phyloP scores from a whole-genome alignment of 139 green algal genomes.

The Chlorella sp. region DNA sequence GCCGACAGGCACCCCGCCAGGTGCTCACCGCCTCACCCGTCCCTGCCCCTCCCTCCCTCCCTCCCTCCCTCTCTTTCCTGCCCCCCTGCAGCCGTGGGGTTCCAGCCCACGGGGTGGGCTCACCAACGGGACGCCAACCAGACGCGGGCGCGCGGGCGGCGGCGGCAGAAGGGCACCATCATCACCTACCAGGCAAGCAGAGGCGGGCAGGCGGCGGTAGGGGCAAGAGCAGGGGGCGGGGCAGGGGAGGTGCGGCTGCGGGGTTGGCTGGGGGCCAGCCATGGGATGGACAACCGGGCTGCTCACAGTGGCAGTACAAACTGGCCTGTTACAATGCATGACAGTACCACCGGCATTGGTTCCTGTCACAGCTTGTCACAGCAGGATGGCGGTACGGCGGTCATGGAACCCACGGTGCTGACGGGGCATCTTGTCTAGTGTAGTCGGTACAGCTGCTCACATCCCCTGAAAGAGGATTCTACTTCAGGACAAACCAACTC shows the following conservation, averaged over 20 bases:
- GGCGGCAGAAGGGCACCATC: slow-evolving; percentile 68
- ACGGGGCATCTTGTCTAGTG: no score
- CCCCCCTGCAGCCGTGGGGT: slow-evolving; percentile 61
- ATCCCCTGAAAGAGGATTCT: no score
- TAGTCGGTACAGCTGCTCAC: no score
- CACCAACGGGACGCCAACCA: slow-evolving; percentile 51
- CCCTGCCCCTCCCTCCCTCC: background rate
- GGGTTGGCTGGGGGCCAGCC: background rate
- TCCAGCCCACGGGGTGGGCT: slow-evolving; percentile 88
- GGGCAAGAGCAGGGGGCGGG: no score
- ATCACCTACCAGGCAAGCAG: slow-evolving; percentile 82
- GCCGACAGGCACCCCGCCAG: background rate
- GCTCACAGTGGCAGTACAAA: background rate
- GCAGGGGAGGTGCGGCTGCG: background rate
- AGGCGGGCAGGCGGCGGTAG: background rate
- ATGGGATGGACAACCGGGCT: background rate
- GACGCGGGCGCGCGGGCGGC: slow-evolving; percentile 41
- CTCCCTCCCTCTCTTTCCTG: background rate
- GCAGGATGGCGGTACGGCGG: no score
- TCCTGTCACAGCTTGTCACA: no score
- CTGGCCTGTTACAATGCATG: no score
- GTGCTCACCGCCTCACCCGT: background rate
- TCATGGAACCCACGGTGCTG: no score
- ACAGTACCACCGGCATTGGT: no score
- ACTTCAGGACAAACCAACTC: no score